Evolutionary conservation across 495 filamentous ascomycete genomes (phyloP), one percentile per base, ranked within the genome.

Genomic region (Penicillium paradoxum): DNA sequence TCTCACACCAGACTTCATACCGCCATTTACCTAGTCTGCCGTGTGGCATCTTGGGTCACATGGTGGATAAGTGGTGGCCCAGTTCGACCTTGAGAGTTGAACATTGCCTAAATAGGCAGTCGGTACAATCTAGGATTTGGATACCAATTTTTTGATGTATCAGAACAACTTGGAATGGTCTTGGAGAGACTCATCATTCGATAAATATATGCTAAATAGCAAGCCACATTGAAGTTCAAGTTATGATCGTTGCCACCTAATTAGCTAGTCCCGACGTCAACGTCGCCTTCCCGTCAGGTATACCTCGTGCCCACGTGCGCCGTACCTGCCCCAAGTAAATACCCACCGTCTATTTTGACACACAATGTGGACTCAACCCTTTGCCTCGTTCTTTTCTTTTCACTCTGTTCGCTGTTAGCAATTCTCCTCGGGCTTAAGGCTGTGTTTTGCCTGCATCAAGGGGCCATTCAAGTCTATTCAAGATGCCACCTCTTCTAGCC

Each of bases 1-100:
- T 71, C 42, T 69, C 66, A 56, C 74, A 74, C 66, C 69, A 73
- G 66, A 73, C 69, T 36, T 74, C 71, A 51, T 74, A 73, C 14
- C 69, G 68, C 73, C 71, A 73, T 58, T 69, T 74, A 43, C 71
- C 63, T 1, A 66, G 59, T n/a, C 65, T 64, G 14, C 67, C 64
- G 13, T 61, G n/a, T 14, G 2, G 45, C 44, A 42, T 66, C 61
- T 27, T 67, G 49, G 2, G 64, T 67, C 7, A 53, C 60, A 39
- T 70, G 72, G 51, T 77, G 75, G 21, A 74, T 67, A 29, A 73
- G 58, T 45, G 66, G 45, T 73, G 59, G 25, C 55, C 55, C 29
- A 74, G 53, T 46, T 76, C 71, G 27, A 57, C 44, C 30, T 70
- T 54, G 53, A 2, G 29, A 32, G 29, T 32, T 2, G 10, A 32